Evolutionary conservation across 345 rosid species (phyloP).

Genomic region (Salix brachista): DNA sequence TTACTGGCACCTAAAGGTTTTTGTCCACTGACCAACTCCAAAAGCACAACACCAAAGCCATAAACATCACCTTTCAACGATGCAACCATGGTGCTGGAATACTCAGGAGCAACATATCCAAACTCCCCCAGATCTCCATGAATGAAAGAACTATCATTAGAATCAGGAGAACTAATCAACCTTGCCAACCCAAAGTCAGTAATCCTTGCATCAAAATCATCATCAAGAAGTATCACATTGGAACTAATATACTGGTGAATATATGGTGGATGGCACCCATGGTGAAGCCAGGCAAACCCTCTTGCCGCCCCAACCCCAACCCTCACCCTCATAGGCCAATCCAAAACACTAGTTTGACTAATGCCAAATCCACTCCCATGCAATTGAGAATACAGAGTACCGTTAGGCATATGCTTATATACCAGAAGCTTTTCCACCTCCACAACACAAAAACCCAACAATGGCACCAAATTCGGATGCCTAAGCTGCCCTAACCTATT

Average conservation of each 20-base stretch:
- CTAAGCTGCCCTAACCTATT: conserved; percentile 63
- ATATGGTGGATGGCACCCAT: conserved; percentile 66
- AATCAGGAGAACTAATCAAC: conserved; percentile 46
- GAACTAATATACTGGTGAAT: conserved; percentile 75
- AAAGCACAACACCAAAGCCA: conserved; percentile 75
- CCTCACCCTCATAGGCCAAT: conserved; percentile 73
- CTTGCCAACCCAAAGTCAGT: conserved; percentile 73
- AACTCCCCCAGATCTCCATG: conserved; percentile 70
- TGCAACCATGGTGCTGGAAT: conserved; percentile 60
- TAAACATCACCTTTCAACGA: conserved; percentile 79
- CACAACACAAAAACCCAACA: conserved; percentile 77
- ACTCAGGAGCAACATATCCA: conserved; percentile 81
- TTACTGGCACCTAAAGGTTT: conserved; percentile 46
- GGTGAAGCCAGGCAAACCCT: conserved; percentile 93
- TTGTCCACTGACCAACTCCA: conserved; percentile 68
- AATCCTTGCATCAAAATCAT: conserved; percentile 79
- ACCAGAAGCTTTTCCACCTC: conserved; percentile 79
- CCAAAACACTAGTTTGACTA: conserved; percentile 26
- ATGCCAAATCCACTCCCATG: conserved; percentile 27
- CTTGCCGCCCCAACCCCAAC: conserved; percentile 76
- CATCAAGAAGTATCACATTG: conserved; percentile 67
- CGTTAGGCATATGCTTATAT: conserved; percentile 75
- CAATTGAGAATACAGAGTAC: conserved; percentile 60
- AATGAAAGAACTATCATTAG: conserved; percentile 44
- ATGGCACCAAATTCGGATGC: conserved; percentile 84